Evolutionary conservation across 2,329 filamentous ascomycete genomes (phyloP), one percentile per base, ranked within the genome.

Genomic region (Ramularia collo-cygni): DNA sequence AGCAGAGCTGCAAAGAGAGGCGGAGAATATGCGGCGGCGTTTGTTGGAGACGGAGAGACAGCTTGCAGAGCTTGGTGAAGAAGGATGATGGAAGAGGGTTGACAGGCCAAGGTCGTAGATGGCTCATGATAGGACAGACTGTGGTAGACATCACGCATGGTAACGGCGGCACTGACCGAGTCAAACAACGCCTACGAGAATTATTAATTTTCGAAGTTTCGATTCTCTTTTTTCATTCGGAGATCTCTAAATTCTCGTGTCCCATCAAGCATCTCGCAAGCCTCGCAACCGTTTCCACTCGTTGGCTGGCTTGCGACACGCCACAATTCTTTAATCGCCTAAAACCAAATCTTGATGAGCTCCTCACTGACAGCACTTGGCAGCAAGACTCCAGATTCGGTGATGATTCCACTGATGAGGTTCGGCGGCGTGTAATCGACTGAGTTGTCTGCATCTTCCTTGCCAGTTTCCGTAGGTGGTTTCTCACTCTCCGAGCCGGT

Each of bases 1-100:
- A 35, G 76, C 75, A 7, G 74, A 79, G 34, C 65, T 93, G 35
- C 75, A 81, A 57, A 71, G 78, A 16, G 85, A 93, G 60, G 79
- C 84, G 0, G 83, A 89, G 55, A 71, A 72, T 37, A 92, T 92
- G 79, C 74, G 83, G 27, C 77, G 81, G 59, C 69, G 83, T 61
- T 68, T 89, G 19, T 72, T 78, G 8, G 81, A 77, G 9, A 89
- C 88, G 56, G 84, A 89, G 62, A 71, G 78, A 33, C 84, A 89
- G 55, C 65, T 89, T 41, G 79, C 80, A 24, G 57, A 47, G 29
- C 37, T 61, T 42, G 53, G 43, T 13, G 48, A 48, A 2, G 47
- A 52, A 12, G 48, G 40, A 18, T 46, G 35, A 40, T 28, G 8
- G 29, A 26, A 3, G 24, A 15, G n/a, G n/a, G 38, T n/a, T n/a